A percentile compares a stretch with the other conserved stretches of the same genome.
These are phyloP conservation scores for Xylaria cubensis DNA, from an alignment of 495 filamentous ascomycete species.

Conservation along the genomic window DNA sequence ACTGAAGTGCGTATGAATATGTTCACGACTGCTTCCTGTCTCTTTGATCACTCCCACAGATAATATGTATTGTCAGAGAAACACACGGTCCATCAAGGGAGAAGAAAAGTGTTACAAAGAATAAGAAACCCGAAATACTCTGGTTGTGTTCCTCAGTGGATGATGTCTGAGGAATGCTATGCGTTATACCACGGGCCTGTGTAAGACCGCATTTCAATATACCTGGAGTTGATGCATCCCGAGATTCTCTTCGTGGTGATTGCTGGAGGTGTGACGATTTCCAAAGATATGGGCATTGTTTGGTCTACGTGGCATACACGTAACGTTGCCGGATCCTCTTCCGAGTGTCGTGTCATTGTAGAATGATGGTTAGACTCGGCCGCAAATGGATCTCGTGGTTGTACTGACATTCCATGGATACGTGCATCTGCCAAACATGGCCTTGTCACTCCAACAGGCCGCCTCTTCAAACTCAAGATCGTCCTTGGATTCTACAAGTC, in stretches of 20 bases:
- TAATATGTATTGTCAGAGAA: background rate
- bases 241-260: background rate
- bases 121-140: background rate
- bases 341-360: background rate
- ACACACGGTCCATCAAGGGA: background rate
- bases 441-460: background rate
- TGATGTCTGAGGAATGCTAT: background rate
- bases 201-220: background rate
- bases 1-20: background rate
- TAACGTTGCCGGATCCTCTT: background rate
- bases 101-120: background rate
- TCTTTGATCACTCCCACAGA: background rate
- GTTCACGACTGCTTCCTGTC: background rate
- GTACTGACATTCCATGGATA: conserved; percentile 6
- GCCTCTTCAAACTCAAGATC: background rate
- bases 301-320: background rate
- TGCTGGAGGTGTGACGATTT: background rate
- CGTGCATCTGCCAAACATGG: background rate
- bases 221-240: background rate
- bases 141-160: background rate
- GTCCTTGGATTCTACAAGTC: background rate
- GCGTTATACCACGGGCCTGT: background rate
- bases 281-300: background rate
- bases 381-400: background rate
- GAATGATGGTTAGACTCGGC: background rate